Conservation (phyloP, 805 yeast genomes). For the Scheffersomyces coipomensis region DNA sequence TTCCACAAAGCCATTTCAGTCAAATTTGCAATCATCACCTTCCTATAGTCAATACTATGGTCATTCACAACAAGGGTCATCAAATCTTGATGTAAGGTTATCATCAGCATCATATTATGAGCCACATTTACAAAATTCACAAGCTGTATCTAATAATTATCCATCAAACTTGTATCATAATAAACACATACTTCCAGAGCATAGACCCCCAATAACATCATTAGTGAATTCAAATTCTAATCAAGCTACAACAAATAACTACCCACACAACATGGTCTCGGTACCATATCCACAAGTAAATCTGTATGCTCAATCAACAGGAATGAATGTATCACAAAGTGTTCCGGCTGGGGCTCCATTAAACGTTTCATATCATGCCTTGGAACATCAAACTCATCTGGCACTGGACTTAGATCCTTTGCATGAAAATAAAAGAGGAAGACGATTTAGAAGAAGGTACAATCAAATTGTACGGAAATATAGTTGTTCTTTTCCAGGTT, state of each 20-base stretch:
- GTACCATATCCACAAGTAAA: neutral
- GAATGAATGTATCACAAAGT: neutral
- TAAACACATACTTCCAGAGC: neutral
- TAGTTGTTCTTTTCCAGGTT: constrained; percentile 35
- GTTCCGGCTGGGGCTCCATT: constrained; percentile 1
- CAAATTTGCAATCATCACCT: neutral
- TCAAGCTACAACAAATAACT: neutral
- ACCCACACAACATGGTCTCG: neutral
- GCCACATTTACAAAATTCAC: neutral
- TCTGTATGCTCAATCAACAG: neutral
- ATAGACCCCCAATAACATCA: neutral
- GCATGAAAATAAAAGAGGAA: constrained; percentile 23
- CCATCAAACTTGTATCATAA: no score
- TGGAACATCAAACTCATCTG: constrained; percentile 3
- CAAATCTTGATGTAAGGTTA: neutral
- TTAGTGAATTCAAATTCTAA: no score
- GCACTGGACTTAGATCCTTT: constrained; percentile 10
- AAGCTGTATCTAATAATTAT: neutral
- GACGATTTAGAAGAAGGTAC: constrained; percentile 34
- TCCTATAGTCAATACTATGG: neutral
- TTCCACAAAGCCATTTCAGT: neutral
- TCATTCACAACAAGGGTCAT: neutral
- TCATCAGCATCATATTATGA: neutral
- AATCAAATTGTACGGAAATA: constrained; percentile 36
- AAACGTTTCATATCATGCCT: constrained; percentile 1